Conservation (phyloP, 208 protist genomes). For the Crithidia expoeki region DNA sequence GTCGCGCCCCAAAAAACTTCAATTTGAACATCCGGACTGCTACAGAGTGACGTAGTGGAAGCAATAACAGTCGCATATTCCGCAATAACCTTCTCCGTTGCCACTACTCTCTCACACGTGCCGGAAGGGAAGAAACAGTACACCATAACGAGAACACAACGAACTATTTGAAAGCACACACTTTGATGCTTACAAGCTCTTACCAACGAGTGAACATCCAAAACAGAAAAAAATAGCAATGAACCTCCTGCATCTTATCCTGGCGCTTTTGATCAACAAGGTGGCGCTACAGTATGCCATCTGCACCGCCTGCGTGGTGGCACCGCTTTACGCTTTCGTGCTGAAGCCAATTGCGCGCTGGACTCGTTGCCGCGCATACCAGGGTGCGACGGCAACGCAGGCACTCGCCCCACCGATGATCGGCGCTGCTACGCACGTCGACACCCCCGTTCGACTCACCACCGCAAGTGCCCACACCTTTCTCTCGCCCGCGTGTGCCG, state of each 20-base stretch:
- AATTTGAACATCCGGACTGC: too few species aligned
- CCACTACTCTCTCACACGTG: too few species aligned
- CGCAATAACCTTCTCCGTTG: too few species aligned
- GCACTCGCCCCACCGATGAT: background rate
- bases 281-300: conserved; percentile 29
- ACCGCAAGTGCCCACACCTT: conserved; percentile 15
- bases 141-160: background rate
- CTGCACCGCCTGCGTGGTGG: conserved; percentile 42
- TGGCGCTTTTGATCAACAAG: conserved; percentile 18
- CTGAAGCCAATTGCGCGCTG: conserved; percentile 44
- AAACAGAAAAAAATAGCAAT: background rate
- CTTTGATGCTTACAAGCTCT: background rate
- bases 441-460: conserved; percentile 17
- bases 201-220: too few species aligned
- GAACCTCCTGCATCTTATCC: background rate
- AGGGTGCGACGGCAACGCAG: background rate
- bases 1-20: too few species aligned
- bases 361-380: conserved; percentile 3
- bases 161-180: background rate
- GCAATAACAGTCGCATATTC: too few species aligned
- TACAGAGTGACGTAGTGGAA: too few species aligned
- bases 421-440: background rate
- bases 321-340: conserved; percentile 61
- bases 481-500: conserved; percentile 19
- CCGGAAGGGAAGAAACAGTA: too few species aligned